Evolutionary conservation across 2,329 filamentous ascomycete genomes (phyloP), one percentile per base, ranked within the genome.

Genomic region (Orbilia oligospora): DNA sequence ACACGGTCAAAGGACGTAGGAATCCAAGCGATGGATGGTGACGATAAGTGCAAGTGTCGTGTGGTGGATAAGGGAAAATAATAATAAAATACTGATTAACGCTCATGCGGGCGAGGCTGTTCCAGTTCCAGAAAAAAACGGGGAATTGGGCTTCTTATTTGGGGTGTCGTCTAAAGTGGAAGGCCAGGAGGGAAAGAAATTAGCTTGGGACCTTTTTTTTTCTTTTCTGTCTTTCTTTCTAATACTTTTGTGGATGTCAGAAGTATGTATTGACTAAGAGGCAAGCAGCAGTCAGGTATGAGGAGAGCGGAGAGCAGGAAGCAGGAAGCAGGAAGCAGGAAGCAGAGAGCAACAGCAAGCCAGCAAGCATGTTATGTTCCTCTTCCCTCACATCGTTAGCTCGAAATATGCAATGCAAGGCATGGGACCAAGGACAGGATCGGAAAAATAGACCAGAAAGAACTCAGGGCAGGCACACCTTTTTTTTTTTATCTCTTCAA

Each of bases 41-140:
- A 71, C 73, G 73, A 77, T 77, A 77, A 77, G 73, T 77, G 73
- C 71, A 77, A 77, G 73, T 77, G 73, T 66, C 68, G 66, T 77
- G 73, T 77, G 64, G 73, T 70, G 73, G 73, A 71, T 71, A 77
- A 77, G 67, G 72, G 53, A 77, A 71, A 77, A 69, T 61, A 72
- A 61, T 63, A 72, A 78, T 53, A 78, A 65, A 58, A 69, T 41
- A 41, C 38, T 41, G 38, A 71, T 70, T 67, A 46, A 72, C 63
- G 30, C 65, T 55, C 61, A 67, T 48, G 68, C 75, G 61, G 75
- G 75, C 75, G 68, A 78, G 68, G 53, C 53, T 68, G 71, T 75
- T 75, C 68, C 68, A 78, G 75, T 33, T 75, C 68, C 68, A 78
- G 75, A 33, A 64, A 41, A 72, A 72, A 78, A 78, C 68, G 75